phyloP scores from a whole-genome alignment of 768 basidiomycete genomes.

The Trametes gibbosa region DNA sequence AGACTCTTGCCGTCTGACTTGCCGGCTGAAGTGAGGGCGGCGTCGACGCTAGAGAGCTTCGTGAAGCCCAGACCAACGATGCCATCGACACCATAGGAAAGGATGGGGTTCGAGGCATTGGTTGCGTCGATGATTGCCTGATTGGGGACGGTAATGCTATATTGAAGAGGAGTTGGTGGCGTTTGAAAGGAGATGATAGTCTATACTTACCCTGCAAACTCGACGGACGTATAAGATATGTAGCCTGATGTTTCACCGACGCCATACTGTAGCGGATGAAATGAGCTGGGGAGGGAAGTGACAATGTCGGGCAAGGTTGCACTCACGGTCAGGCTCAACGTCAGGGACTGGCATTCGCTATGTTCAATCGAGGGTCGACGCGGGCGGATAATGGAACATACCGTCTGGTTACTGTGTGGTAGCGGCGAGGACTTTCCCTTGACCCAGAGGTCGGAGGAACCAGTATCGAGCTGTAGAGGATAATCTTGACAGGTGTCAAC shows the following conservation, averaged over 20 bases:
- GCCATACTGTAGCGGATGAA: conserved; percentile 53
- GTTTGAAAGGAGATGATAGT: neutral
- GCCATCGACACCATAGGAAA: conserved; percentile 68
- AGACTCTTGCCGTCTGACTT: conserved; percentile 63
- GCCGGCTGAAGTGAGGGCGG: conserved; percentile 53
- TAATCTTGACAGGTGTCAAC: conserved; percentile 44
- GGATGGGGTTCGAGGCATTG: conserved; percentile 65
- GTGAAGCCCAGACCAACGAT: conserved; percentile 79
- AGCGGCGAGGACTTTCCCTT: conserved; percentile 21
- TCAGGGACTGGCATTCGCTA: conserved; percentile 35
- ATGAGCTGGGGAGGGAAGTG: neutral
- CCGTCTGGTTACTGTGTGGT: conserved; percentile 20
- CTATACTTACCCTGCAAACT: conserved; percentile 64
- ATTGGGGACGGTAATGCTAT: conserved; percentile 56
- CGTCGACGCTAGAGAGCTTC: conserved; percentile 69
- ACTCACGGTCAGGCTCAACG: conserved; percentile 64
- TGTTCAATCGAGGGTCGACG: neutral
- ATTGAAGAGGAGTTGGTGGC: neutral
- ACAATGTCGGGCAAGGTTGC: neutral
- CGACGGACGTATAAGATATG: conserved; percentile 57
- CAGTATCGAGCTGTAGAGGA: conserved; percentile 78
- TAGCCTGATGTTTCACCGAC: conserved; percentile 75
- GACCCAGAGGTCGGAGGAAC: conserved; percentile 79
- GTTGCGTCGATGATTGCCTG: conserved; percentile 74
- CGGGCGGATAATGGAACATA: conserved; percentile 17